Percentiles rank a stretch among this genome's conserved stretches.
These are phyloP conservation scores for Neospermospora avenae DNA, from an alignment of 2,329 filamentous ascomycete species.

Conservation along the genomic window DNA sequence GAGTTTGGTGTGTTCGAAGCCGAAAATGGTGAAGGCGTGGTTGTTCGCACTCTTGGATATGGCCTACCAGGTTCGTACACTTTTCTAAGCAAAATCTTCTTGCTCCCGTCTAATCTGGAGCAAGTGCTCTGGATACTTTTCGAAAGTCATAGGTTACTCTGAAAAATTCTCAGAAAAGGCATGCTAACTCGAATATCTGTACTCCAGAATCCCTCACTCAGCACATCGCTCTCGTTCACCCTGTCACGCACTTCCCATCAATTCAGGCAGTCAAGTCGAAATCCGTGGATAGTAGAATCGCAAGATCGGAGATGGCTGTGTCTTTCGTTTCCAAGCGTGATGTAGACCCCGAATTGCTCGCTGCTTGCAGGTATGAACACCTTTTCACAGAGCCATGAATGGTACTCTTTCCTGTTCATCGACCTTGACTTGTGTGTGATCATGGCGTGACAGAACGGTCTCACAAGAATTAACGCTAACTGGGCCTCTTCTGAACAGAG, in stretches of 20 bases:
- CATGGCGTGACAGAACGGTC: background rate
- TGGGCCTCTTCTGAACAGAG: background rate
- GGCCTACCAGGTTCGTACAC: too few species aligned
- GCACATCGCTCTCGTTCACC: constrained; percentile 40
- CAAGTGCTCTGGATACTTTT: too few species aligned
- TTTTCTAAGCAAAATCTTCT: too few species aligned
- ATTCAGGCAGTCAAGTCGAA: background rate
- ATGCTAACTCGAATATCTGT: too few species aligned
- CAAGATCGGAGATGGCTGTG: background rate
- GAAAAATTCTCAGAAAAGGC: too few species aligned
- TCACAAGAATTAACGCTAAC: background rate
- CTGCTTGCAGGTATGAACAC: background rate
- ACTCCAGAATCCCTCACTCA: constrained; percentile 30
- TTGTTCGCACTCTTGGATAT: constrained; percentile 39
- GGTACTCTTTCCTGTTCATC: background rate
- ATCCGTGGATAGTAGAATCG: background rate
- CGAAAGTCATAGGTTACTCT: too few species aligned
- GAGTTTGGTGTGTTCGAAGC: constrained; percentile 29
- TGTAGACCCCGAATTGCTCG: constrained; percentile 22
- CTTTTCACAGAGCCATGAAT: too few species aligned
- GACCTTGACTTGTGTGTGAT: background rate
- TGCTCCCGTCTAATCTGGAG: too few species aligned
- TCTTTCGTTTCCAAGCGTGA: constrained; percentile 3
- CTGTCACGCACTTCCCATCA: constrained; percentile 39
- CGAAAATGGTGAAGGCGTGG: constrained; percentile 12